These are phyloP conservation scores for Clitocybe nebularis DNA, from an alignment of 1,284 basidiomycete genomes.

Conservation along the genomic window DNA sequence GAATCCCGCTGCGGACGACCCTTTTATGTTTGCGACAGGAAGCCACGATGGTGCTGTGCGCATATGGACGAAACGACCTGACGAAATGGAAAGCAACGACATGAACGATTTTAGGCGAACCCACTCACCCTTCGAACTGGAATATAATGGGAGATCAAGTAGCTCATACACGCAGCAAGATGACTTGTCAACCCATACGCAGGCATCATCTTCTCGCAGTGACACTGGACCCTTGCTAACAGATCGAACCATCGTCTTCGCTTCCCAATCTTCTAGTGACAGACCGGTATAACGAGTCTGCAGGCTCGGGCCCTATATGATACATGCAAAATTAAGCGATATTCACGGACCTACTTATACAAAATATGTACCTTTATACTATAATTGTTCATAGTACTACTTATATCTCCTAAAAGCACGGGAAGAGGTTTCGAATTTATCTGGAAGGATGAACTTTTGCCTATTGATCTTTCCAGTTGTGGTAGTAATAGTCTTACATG, in stretches of 20 bases:
- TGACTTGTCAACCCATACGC: neutral
- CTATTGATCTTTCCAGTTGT: too few species aligned
- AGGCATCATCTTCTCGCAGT: conserved; percentile 1
- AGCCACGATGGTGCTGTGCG: conserved; percentile 70
- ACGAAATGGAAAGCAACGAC: conserved; percentile 9
- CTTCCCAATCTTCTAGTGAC: neutral
- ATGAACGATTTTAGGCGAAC: neutral
- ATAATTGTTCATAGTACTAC: neutral
- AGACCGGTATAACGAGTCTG: neutral
- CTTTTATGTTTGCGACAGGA: conserved; percentile 77
- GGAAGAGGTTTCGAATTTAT: too few species aligned
- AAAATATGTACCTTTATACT: neutral
- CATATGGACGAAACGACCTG: conserved; percentile 53
- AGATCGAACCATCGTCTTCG: conserved; percentile 1
- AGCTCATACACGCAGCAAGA: conserved; percentile 5
- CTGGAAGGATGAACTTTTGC: too few species aligned
- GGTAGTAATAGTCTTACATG: too few species aligned
- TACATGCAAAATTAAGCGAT: neutral
- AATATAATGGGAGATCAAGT: conserved; percentile 3
- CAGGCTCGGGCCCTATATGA: neutral
- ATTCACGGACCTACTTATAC: neutral
- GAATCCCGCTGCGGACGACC: conserved; percentile 62
- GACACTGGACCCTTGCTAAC: neutral
- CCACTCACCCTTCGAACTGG: conserved; percentile 17
- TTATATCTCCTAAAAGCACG: neutral